A percentile compares a stretch with the other conserved stretches of the same genome.
Evolutionary conservation across 345 rosid species (phyloP).

Genomic region (Gossypium longicalyx): DNA sequence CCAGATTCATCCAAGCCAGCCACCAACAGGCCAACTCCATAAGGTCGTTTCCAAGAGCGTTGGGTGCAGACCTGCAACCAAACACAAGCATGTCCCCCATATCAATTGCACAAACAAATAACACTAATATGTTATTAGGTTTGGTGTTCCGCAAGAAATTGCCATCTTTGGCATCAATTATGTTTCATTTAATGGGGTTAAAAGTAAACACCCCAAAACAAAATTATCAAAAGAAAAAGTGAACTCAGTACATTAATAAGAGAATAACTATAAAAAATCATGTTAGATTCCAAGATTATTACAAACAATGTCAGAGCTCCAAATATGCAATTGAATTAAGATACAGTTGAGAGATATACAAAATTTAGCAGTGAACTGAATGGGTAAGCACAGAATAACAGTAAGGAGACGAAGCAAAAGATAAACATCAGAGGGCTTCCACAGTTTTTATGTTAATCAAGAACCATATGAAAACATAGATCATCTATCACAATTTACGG

Average conservation of each 20-base stretch:
- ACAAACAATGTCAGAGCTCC: neutral
- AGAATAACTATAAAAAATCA: neutral
- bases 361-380: neutral
- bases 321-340: neutral
- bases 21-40: conserved; percentile 90
- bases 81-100: conserved; percentile 8
- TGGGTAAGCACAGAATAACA: neutral
- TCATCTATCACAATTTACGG: neutral
- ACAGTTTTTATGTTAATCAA: neutral
- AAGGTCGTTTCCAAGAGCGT: conserved; percentile 97
- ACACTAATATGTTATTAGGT: neutral
- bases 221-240: neutral
- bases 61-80: conserved; percentile 92
- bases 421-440: neutral
- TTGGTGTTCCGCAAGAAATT: neutral
- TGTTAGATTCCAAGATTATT: neutral
- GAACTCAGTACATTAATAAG: neutral
- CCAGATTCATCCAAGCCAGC: conserved; percentile 95
- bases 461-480: neutral
- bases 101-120: neutral
- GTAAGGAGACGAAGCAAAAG: neutral
- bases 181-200: neutral
- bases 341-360: neutral
- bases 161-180: neutral
- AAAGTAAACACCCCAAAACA: neutral